A percentile compares a stretch with the other conserved stretches of the same genome.
Conservation (phyloP, 164 flowering plant species). For the Umbellularia californica region DNA sequence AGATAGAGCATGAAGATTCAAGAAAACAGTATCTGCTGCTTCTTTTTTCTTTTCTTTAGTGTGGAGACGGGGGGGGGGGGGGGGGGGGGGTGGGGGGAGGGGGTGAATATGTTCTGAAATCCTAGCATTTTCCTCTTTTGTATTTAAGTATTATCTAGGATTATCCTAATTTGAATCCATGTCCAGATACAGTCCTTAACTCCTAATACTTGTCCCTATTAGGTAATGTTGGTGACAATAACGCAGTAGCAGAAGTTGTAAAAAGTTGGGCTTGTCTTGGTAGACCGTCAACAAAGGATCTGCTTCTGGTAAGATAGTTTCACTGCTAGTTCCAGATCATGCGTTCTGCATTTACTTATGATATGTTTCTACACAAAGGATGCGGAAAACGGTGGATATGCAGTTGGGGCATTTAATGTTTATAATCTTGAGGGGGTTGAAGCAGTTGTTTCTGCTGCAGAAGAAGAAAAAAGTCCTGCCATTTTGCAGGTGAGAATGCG, state of each 20-base stretch:
- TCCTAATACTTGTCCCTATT: slow-evolving; percentile 1
- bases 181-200: too few species aligned
- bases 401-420: slow-evolving; percentile 97
- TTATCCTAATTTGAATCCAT: not conserved
- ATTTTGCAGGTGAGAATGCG: slow-evolving; percentile 74
- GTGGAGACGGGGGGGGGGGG: too few species aligned
- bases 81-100: too few species aligned
- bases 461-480: slow-evolving; percentile 91
- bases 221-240: slow-evolving; percentile 94
- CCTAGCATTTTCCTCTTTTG: not conserved
- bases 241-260: slow-evolving; percentile 85
- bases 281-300: slow-evolving; percentile 70
- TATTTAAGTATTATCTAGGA: not conserved
- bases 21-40: not conserved
- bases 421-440: slow-evolving; percentile 95
- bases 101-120: not conserved
- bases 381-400: slow-evolving; percentile 88
- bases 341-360: slow-evolving; percentile 5
- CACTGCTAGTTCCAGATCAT: not conserved
- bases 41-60: too few species aligned
- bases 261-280: slow-evolving; percentile 69
- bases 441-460: slow-evolving; percentile 98
- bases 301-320: slow-evolving; percentile 62
- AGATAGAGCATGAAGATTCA: too few species aligned
- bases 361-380: slow-evolving; percentile 38